A percentile compares a stretch with the other conserved stretches of the same genome.
phyloP scores from a whole-genome alignment of 2,329 filamentous ascomycete genomes.

The Pseudogymnoascus sp. region DNA sequence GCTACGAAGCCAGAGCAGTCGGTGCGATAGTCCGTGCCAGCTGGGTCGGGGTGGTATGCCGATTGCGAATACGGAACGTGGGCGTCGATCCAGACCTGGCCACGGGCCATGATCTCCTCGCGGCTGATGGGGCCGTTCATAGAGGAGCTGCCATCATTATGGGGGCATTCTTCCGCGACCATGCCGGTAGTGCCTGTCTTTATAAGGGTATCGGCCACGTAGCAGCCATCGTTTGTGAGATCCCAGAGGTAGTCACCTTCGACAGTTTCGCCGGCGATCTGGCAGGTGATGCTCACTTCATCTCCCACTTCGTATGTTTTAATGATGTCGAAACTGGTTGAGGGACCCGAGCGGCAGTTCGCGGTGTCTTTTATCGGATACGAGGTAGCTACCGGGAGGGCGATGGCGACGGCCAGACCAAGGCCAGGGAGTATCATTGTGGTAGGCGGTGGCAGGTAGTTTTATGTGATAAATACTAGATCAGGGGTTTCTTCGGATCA shows the following conservation, averaged over 20 bases:
- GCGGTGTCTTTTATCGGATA: slow-evolving; percentile 10
- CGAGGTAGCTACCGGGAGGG: background rate
- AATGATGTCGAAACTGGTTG: slow-evolving; percentile 9
- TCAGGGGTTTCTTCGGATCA: background rate
- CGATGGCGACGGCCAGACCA: background rate
- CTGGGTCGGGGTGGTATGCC: background rate
- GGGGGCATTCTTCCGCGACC: background rate
- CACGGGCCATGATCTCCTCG: slow-evolving; percentile 3
- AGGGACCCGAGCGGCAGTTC: slow-evolving; percentile 11
- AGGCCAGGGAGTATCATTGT: background rate
- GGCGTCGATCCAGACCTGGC: slow-evolving; percentile 1
- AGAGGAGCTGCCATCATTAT: background rate
- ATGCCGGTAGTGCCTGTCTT: slow-evolving; percentile 13
- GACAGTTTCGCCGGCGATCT: slow-evolving; percentile 11
- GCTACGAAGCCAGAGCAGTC: slow-evolving; percentile 3
- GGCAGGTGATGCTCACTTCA: slow-evolving; percentile 14
- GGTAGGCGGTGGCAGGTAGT: background rate
- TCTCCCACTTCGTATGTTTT: slow-evolving; percentile 11
- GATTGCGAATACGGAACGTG: slow-evolving; percentile 3
- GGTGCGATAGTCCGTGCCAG: background rate
- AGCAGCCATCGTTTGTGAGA: slow-evolving; percentile 15
- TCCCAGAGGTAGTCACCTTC: slow-evolving; percentile 15
- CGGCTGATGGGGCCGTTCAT: slow-evolving; percentile 4
- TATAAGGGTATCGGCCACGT: slow-evolving; percentile 16
- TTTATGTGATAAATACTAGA: background rate